Conservation (phyloP, 2,329 filamentous ascomycete species). For the Alternaria tenuissima region DNA sequence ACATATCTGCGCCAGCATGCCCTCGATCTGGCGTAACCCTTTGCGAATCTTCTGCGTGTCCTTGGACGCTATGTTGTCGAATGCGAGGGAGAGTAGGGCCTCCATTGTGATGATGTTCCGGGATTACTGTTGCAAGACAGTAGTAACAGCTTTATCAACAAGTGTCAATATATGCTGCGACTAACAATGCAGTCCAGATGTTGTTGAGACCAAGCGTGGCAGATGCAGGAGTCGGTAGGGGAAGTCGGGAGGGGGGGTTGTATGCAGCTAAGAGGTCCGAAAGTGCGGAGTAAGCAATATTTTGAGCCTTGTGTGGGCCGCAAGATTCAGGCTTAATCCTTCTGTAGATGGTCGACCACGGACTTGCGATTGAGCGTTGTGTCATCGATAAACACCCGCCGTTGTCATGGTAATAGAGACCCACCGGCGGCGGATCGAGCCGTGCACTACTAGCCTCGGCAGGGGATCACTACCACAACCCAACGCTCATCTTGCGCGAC, state of each 20-base stretch:
- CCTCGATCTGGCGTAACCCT: conserved; percentile 92
- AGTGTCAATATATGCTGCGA: conserved; percentile 10
- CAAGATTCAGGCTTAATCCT: conserved; percentile 23
- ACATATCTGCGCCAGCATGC: conserved; percentile 92
- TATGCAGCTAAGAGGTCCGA: conserved; percentile 39
- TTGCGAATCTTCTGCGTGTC: conserved; percentile 91
- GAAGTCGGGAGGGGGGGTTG: conserved; percentile 19
- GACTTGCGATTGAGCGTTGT: conserved; percentile 12
- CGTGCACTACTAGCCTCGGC: conserved; percentile 22
- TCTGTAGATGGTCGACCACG: conserved; percentile 13
- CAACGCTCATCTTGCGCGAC: conserved; percentile 17
- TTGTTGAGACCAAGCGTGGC: conserved; percentile 16
- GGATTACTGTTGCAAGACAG: conserved; percentile 8
- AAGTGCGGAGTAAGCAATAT: conserved; percentile 39
- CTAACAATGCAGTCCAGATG: conserved; percentile 15
- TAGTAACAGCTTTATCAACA: conserved; percentile 13
- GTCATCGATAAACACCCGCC: conserved; percentile 30
- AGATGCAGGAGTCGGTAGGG: conserved; percentile 30
- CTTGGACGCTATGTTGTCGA: conserved; percentile 95
- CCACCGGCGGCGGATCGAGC: conserved; percentile 19
- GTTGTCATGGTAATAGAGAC: conserved; percentile 25
- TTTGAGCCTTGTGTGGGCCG: conserved; percentile 38
- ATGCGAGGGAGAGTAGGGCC: conserved; percentile 87
- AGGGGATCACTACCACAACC: conserved; percentile 3
- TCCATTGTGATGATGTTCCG: conserved; percentile 70